These are phyloP conservation scores for Emiliania huxleyi DNA, from an alignment of 78 protist genomes.

Conservation along the genomic window DNA sequence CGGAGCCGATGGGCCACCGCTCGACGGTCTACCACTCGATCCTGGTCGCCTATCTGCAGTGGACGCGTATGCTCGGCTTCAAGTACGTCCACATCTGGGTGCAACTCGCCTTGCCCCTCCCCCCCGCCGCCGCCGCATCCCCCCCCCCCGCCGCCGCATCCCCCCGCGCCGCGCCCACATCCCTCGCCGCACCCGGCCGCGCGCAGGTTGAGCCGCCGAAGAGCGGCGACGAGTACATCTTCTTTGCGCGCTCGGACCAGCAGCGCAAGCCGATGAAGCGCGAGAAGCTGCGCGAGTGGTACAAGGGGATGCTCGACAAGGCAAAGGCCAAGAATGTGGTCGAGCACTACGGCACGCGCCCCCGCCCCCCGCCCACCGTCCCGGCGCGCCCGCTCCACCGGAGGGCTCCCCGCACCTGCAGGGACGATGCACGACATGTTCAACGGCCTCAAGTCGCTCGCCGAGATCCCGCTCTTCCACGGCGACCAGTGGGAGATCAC, in stretches of 20 bases:
- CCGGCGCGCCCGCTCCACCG: background rate
- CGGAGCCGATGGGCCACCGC: background rate
- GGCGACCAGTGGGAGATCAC: conserved; percentile 11
- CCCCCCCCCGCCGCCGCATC: no score
- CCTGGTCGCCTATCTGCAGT: conserved; percentile 5
- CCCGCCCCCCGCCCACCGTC: background rate
- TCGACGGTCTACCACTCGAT: background rate
- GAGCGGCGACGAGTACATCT: conserved; percentile 6
- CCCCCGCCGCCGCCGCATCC: no score
- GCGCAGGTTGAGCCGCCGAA: conserved; percentile 20
- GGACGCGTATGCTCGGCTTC: conserved; percentile 10
- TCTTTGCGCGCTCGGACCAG: conserved; percentile 10
- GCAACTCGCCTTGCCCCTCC: no score
- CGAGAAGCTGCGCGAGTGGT: conserved; percentile 15
- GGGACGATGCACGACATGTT: background rate
- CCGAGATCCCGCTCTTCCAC: conserved; percentile 16
- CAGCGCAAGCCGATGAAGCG: background rate
- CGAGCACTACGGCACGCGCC: background rate
- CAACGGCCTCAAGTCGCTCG: background rate
- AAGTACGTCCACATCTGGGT: background rate
- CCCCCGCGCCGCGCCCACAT: no score
- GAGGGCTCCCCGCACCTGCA: no score
- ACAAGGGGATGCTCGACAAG: background rate
- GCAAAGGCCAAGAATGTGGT: background rate
- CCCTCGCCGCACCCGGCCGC: no score